Evolutionary conservation across 2,329 filamentous ascomycete species (phyloP).

Genomic region (Erysiphe pulchra): DNA sequence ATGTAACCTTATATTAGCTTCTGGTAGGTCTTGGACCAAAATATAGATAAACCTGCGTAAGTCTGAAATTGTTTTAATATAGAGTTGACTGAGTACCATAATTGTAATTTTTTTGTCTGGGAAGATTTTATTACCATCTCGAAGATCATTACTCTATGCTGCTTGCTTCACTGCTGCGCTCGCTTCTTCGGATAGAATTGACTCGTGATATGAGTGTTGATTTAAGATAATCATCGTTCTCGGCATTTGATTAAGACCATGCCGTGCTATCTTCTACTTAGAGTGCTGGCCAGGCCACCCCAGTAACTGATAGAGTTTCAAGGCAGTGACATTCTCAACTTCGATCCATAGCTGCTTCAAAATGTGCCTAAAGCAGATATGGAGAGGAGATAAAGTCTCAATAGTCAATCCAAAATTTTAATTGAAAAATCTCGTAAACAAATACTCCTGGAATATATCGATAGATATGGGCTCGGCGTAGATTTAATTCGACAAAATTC

Average conservation of each 20-base stretch:
- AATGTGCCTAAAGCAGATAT: conserved; percentile 8
- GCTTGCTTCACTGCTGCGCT: conserved; percentile 23
- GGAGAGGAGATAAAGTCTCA: conserved; percentile 16
- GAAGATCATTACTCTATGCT: conserved; percentile 12
- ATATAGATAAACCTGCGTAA: too few species aligned
- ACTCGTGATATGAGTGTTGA: too few species aligned
- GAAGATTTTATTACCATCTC: background rate
- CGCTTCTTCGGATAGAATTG: conserved; percentile 16
- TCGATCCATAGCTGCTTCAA: conserved; percentile 17
- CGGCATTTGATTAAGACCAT: too few species aligned
- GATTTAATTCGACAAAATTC: conserved; percentile 45
- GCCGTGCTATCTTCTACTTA: conserved; percentile 11
- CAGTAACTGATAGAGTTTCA: conserved; percentile 16
- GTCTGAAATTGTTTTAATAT: too few species aligned
- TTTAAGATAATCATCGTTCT: too few species aligned
- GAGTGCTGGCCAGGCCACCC: conserved; percentile 28
- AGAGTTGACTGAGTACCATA: background rate
- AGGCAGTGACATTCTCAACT: conserved; percentile 34
- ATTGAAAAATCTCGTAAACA: conserved; percentile 4
- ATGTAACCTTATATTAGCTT: too few species aligned
- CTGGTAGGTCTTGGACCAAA: too few species aligned
- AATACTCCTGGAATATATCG: conserved; percentile 7
- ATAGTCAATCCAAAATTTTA: conserved; percentile 7
- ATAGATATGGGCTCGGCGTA: conserved; percentile 8
- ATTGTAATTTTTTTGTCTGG: background rate